Evolutionary conservation across 148 eudicot species (phyloP), one percentile per base, ranked within the genome.

Genomic region (Vaccinium vitisidaea): DNA sequence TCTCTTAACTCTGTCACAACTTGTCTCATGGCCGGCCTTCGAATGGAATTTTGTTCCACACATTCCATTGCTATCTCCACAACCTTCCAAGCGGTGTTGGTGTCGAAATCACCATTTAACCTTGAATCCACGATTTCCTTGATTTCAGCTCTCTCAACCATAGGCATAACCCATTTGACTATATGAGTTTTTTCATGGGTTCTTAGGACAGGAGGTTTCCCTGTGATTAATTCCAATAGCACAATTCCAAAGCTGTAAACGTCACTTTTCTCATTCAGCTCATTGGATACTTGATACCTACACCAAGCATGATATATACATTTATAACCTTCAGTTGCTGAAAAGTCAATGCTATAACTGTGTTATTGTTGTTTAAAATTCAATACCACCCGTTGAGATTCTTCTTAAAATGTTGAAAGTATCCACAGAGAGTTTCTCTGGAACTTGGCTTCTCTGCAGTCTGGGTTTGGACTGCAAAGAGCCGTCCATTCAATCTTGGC

Each of bases 241-340:
- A 81, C 83, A 63, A 81, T 32, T 2, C 83, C 83, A 49, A 81
- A 81, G 75, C 75, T 65, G 13, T 63, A 65, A 14, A 81, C 58
- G 48, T 81, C 83, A 0, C 83, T 81, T 65, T 81, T 65, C 39
- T 81, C 46, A 5, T 18, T 65, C 69, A 81, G 19, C 50, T 59
- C 21, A 27, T 1, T 4, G 13, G 77, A 49, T 21, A 10, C 7
- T 6, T 27, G 6, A 46, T 82, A 70, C 65, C 84, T 70, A 46
- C 65, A 82, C 14, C 0, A 30, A 67, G 8, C 1, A 65, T 39
- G 14, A 23, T 8, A 10, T 1, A 27, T 25, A 67, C 1, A 43
- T 43, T 49, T 15, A 15, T 5, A 3, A 18, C 18, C 23, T 6
- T 50, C 5, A 43, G 49, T 16, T 15, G 16, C 6, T 32, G 3